Percentiles rank a stretch among this genome's conserved stretches.
Evolutionary conservation across 2,329 filamentous ascomycete species (phyloP).

Genomic region (Calonectria pteridis): DNA sequence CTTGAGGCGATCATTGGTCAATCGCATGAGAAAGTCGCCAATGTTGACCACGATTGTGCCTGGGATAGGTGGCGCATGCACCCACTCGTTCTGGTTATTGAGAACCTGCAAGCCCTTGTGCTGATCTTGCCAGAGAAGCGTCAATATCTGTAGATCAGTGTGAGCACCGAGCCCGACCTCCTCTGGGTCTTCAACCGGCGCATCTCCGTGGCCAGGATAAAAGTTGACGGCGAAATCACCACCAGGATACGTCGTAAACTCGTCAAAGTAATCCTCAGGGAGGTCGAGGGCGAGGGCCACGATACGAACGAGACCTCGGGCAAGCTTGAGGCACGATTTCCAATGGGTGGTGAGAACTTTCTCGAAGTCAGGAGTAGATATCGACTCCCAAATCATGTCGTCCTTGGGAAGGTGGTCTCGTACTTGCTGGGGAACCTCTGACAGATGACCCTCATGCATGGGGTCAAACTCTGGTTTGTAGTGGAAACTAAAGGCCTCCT

Average conservation of each 20-base stretch:
- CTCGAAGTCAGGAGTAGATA: slow-evolving; percentile 53
- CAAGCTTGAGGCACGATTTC: slow-evolving; percentile 60
- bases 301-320: slow-evolving; percentile 62
- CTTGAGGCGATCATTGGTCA: slow-evolving; percentile 40
- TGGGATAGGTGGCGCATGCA: slow-evolving; percentile 37
- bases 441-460: background rate
- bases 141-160: slow-evolving; percentile 55
- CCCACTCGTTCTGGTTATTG: slow-evolving; percentile 37
- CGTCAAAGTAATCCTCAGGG: slow-evolving; percentile 67
- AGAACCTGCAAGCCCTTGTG: slow-evolving; percentile 46
- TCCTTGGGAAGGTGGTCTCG: slow-evolving; percentile 8
- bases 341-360: slow-evolving; percentile 60
- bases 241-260: slow-evolving; percentile 12
- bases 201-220: slow-evolving; percentile 7
- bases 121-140: slow-evolving; percentile 52
- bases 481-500: slow-evolving; percentile 12
- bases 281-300: slow-evolving; percentile 69
- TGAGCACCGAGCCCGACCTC: slow-evolving; percentile 23
- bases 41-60: slow-evolving; percentile 45
- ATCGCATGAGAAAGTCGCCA: slow-evolving; percentile 42
- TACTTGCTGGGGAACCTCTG: background rate
- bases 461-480: slow-evolving; percentile 14
- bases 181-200: background rate
- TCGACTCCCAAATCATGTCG: background rate
- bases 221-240: slow-evolving; percentile 9